Base-by-base conservation (phyloP, 345 rosid genomes). In the Noccaea caerulescens region DNA sequence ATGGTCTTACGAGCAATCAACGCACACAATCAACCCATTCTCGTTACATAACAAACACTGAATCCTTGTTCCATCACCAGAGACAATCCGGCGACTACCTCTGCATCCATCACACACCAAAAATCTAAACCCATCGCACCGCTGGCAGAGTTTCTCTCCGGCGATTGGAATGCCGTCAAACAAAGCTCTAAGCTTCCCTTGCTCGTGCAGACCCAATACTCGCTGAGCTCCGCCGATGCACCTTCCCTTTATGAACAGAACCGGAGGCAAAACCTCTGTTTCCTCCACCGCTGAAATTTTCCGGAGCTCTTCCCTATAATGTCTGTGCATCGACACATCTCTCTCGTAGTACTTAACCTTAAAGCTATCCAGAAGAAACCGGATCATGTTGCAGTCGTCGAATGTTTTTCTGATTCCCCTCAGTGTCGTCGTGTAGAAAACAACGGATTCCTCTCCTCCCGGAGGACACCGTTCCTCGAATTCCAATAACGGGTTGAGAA, bases 331-430 rank as follows among this genome's bases (percentile, higher is more conserved):
- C 2, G 99, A 88, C 18, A 91, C 82, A 66, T 94, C 97, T 39
- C 95, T 80, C 83, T 91, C 97, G 34, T 49, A 73, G 77, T 80
- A 94, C 16, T 41, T 27, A 5, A 89, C 84, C 23, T 77, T 77
- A 33, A 91, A 94, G 63, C 85, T 91, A 68, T 86, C 87, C 8
- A 91, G 77, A 1, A 94, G 77, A 53, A 87, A 94, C 6, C 91
- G 82, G 39, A 91, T 76, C 18, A 76, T 78, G 33, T 74, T 83
- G 10, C 99, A 94, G 33, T 89, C 96, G 59, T 94, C 93, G 38
- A 94, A 94, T 2, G 99, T 94, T 71, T 91, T 94, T 36, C 96
- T 78, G 69, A 94, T 89, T 57, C 95, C 91, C 44, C 89, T 76
- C 0, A 94, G 82, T 49, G 84, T 82, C 47, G 97, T 91, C 11